Evolutionary conservation across 2,329 filamentous ascomycete genomes (phyloP).

Genomic region (Aspergillus amoenus): DNA sequence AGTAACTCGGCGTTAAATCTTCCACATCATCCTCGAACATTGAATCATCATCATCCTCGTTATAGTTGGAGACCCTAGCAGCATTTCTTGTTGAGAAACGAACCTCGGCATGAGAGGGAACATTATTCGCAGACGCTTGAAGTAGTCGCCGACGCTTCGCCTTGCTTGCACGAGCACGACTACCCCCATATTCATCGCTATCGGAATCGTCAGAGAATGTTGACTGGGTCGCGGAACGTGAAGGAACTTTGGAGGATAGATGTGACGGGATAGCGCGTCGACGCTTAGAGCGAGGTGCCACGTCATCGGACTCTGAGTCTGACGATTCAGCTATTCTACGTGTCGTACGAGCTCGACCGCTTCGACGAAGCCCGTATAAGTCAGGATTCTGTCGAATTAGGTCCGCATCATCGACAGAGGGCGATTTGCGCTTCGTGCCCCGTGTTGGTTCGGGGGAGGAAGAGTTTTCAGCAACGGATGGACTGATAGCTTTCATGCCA

Average conservation of each 20-base stretch:
- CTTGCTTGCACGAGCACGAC: slow-evolving; percentile 69
- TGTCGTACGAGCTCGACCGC: slow-evolving; percentile 66
- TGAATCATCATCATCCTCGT: slow-evolving; percentile 63
- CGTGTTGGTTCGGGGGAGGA: slow-evolving; percentile 70
- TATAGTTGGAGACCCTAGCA: slow-evolving; percentile 69
- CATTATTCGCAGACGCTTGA: slow-evolving; percentile 62
- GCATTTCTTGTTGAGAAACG: slow-evolving; percentile 88
- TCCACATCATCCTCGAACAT: slow-evolving; percentile 60
- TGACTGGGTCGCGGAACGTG: slow-evolving; percentile 50
- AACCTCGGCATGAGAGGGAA: slow-evolving; percentile 72
- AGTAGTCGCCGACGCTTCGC: slow-evolving; percentile 72
- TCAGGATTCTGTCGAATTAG: slow-evolving; percentile 90
- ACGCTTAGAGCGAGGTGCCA: slow-evolving; percentile 47
- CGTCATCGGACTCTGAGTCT: slow-evolving; percentile 71
- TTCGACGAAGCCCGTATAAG: slow-evolving; percentile 89
- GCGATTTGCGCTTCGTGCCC: slow-evolving; percentile 71
- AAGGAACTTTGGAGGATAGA: slow-evolving; percentile 51
- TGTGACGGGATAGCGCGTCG: slow-evolving; percentile 55
- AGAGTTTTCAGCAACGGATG: slow-evolving; percentile 59
- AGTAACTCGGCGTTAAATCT: slow-evolving; percentile 66
- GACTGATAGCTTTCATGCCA: slow-evolving; percentile 54
- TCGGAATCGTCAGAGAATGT: slow-evolving; percentile 70
- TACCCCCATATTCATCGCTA: slow-evolving; percentile 73
- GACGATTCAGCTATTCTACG: slow-evolving; percentile 64
- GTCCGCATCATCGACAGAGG: slow-evolving; percentile 68